Evolutionary conservation across 176 grass and related monocot genomes (phyloP).

Genomic region (Carex scoparia): DNA sequence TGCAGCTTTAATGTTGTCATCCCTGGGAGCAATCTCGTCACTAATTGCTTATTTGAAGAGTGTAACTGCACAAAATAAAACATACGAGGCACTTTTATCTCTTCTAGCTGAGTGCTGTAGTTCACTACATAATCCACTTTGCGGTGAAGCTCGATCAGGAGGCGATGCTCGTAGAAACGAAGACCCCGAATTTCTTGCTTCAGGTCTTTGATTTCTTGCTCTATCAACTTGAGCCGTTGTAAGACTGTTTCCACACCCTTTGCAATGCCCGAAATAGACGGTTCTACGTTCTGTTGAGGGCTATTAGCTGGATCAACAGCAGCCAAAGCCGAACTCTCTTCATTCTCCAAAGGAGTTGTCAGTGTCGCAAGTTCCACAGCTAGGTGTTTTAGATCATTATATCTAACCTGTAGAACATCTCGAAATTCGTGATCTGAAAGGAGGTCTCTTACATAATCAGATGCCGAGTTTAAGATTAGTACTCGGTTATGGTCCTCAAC

Average conservation of each 20-base stretch:
- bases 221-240: slow-evolving; percentile 71
- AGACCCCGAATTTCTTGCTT: slow-evolving; percentile 87
- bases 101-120: slow-evolving; percentile 73
- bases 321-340: background rate
- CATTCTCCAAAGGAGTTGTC: background rate
- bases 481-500: slow-evolving; percentile 44
- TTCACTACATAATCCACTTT: slow-evolving; percentile 80
- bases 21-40: slow-evolving; percentile 67
- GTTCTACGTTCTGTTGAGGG: slow-evolving; percentile 36
- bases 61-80: slow-evolving; percentile 81
- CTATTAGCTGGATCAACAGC: slow-evolving; percentile 28
- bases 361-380: slow-evolving; percentile 55
- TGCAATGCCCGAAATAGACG: slow-evolving; percentile 76
- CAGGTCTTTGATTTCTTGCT: slow-evolving; percentile 80
- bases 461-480: slow-evolving; percentile 47
- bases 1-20: slow-evolving; percentile 69
- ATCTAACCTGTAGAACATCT: slow-evolving; percentile 72
- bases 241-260: slow-evolving; percentile 89
- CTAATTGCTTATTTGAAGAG: slow-evolving; percentile 44
- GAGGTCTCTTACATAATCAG: slow-evolving; percentile 60
- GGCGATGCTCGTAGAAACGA: slow-evolving; percentile 73
- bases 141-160: slow-evolving; percentile 63
- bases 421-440: slow-evolving; percentile 80
- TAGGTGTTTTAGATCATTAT: slow-evolving; percentile 84
- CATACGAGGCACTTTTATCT: slow-evolving; percentile 72